Evolutionary conservation across 106 monocot genomes (phyloP).

Genomic region (Apostasia ramifera): DNA sequence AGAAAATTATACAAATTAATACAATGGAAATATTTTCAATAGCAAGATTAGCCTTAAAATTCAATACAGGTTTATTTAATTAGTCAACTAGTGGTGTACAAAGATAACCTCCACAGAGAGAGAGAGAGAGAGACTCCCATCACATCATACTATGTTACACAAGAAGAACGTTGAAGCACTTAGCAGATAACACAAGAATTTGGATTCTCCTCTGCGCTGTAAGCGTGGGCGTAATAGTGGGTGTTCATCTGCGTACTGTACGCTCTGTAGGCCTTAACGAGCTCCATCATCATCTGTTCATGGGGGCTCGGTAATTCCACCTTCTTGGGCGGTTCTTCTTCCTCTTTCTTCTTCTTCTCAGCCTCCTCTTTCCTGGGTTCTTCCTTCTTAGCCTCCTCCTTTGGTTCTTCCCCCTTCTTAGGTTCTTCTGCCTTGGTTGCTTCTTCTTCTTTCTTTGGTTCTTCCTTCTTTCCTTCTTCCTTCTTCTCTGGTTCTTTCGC

Average conservation of each 20-base stretch:
- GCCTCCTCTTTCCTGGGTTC: conserved; percentile 14
- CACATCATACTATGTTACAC: too few relatives aligned
- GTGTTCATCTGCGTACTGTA: conserved; percentile 8
- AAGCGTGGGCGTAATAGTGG: conserved; percentile 2
- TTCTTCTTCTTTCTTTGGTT: conserved; percentile 16
- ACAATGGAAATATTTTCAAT: too few relatives aligned
- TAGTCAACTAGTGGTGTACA: too few relatives aligned
- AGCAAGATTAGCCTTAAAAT: too few relatives aligned
- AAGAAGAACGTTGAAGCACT: neutral
- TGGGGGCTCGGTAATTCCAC: neutral
- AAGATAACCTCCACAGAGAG: too few relatives aligned
- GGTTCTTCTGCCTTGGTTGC: conserved; percentile 13
- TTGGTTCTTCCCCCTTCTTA: conserved; percentile 14
- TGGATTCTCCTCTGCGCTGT: conserved; percentile 2
- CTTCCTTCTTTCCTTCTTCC: conserved; percentile 30
- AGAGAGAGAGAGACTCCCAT: too few relatives aligned
- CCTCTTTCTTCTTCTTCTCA: conserved; percentile 5
- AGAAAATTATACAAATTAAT: too few relatives aligned
- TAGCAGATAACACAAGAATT: conserved; percentile 7
- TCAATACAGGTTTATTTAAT: too few relatives aligned
- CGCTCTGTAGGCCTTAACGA: conserved; percentile 8
- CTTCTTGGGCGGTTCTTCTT: conserved; percentile 4
- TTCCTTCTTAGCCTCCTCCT: conserved; percentile 21
- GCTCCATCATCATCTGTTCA: conserved; percentile 7
- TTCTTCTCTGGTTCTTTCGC: conserved; percentile 30